These are phyloP conservation scores for Stemphylium lycopersici DNA, from an alignment of 2,329 filamentous ascomycete species.

Conservation along the genomic window DNA sequence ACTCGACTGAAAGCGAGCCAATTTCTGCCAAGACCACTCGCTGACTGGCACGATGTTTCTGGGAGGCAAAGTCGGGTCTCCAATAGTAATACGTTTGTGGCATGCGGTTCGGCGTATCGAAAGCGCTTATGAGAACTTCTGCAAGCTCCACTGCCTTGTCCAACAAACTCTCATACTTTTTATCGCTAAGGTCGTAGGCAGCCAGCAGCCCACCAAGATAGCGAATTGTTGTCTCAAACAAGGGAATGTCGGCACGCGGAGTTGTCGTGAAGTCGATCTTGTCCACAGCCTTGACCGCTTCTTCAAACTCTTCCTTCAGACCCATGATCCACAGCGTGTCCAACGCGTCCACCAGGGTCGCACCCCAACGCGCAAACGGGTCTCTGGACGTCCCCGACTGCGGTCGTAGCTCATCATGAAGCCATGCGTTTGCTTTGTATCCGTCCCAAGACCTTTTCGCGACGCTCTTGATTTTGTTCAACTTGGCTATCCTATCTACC, in stretches of 20 bases:
- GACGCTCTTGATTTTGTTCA: conserved; percentile 71
- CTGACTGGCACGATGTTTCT: conserved; percentile 49
- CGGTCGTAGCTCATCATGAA: conserved; percentile 84
- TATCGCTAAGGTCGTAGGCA: conserved; percentile 71
- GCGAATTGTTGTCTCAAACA: conserved; percentile 75
- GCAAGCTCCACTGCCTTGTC: conserved; percentile 68
- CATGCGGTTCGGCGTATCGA: conserved; percentile 72
- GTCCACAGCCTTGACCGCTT: conserved; percentile 64
- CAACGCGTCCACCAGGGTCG: conserved; percentile 78
- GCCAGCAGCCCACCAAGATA: conserved; percentile 72
- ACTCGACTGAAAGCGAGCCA: conserved; percentile 57
- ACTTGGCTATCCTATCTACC: conserved; percentile 67
- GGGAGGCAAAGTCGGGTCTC: conserved; percentile 50
- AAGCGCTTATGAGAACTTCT: conserved; percentile 68
- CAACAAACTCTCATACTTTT: conserved; percentile 59
- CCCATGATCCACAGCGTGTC: conserved; percentile 79
- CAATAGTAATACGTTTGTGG: conserved; percentile 66
- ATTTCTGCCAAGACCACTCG: conserved; percentile 56
- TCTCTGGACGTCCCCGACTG: conserved; percentile 71
- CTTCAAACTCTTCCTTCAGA: conserved; percentile 67
- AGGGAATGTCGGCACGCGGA: conserved; percentile 60
- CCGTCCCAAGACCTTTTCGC: conserved; percentile 81
- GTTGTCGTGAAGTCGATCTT: conserved; percentile 67
- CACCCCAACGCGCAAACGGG: conserved; percentile 91
- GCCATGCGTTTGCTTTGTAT: conserved; percentile 80